Conservation (phyloP, 176 grass and related monocot species). For the Eragrostis curvula region DNA sequence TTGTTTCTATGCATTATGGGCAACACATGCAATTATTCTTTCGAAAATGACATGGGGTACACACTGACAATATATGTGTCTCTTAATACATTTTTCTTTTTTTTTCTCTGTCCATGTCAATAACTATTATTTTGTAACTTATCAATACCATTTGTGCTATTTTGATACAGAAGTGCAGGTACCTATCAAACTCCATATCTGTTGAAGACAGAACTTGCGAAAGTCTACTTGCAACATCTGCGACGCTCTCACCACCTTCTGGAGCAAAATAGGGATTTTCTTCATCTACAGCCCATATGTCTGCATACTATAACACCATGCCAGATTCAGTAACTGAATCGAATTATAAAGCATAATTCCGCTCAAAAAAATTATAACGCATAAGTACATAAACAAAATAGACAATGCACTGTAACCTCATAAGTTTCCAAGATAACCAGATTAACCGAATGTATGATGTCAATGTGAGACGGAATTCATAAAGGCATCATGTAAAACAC, state of each 20-base stretch:
- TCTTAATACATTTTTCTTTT: neutral
- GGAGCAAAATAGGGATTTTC: constrained; percentile 64
- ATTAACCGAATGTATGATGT: neutral
- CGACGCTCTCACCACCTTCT: constrained; percentile 85
- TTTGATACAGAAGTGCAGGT: constrained; percentile 8
- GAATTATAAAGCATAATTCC: neutral
- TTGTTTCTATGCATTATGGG: neutral
- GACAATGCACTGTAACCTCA: neutral
- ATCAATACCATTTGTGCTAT: neutral
- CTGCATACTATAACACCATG: constrained; percentile 65
- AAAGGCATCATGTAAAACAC: neutral
- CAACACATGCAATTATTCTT: neutral
- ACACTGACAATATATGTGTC: neutral
- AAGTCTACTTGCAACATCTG: constrained; percentile 77
- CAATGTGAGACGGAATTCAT: neutral
- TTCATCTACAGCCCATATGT: constrained; percentile 85
- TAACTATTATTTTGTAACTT: neutral
- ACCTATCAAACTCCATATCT: constrained; percentile 69
- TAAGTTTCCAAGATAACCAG: neutral
- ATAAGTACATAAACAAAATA: neutral
- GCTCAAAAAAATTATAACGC: neutral
- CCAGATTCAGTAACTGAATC: constrained; percentile 28
- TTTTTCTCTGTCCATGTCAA: neutral
- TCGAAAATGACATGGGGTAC: neutral
- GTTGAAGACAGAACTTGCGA: constrained; percentile 44